phyloP scores from a whole-genome alignment of 495 filamentous ascomycete genomes.

The Talaromyces stipitatus region DNA sequence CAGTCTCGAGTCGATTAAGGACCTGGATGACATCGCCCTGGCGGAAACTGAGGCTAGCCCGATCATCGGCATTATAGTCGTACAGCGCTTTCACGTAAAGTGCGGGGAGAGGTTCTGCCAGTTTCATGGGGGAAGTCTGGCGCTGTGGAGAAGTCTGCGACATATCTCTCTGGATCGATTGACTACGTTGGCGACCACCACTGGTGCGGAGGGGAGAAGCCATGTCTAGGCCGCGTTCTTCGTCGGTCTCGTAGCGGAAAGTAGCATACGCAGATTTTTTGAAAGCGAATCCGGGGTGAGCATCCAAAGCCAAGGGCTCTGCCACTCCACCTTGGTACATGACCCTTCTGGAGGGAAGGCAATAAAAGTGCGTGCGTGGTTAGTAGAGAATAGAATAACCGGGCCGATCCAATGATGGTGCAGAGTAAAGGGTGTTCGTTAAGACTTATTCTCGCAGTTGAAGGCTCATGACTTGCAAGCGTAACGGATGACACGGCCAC shows the following conservation, averaged over 20 bases:
- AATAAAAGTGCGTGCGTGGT: neutral
- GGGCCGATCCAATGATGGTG: neutral
- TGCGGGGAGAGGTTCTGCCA: constrained; percentile 58
- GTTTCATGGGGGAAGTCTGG: constrained; percentile 24
- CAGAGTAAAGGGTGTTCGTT: neutral
- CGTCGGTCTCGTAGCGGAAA: constrained; percentile 5
- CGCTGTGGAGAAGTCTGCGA: constrained; percentile 16
- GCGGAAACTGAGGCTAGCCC: constrained; percentile 91
- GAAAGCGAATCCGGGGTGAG: constrained; percentile 5
- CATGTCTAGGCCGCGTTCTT: constrained; percentile 5
- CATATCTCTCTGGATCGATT: constrained; percentile 6
- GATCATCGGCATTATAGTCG: constrained; percentile 95
- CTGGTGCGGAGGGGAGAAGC: neutral
- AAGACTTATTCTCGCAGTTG: neutral
- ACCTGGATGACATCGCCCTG: constrained; percentile 96
- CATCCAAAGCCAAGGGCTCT: constrained; percentile 6
- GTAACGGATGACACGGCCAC: neutral
- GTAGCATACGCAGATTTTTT: constrained; percentile 5
- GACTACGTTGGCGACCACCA: constrained; percentile 5
- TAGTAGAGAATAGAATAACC: neutral
- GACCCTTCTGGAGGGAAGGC: neutral
- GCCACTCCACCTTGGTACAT: constrained; percentile 7
- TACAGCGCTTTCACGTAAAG: constrained; percentile 95
- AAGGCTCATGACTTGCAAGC: neutral
- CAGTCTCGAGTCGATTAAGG: constrained; percentile 92